Percentiles rank a stretch among this genome's conserved stretches.
phyloP scores from a whole-genome alignment of 768 basidiomycete genomes.

The Glaciozyma martinii region DNA sequence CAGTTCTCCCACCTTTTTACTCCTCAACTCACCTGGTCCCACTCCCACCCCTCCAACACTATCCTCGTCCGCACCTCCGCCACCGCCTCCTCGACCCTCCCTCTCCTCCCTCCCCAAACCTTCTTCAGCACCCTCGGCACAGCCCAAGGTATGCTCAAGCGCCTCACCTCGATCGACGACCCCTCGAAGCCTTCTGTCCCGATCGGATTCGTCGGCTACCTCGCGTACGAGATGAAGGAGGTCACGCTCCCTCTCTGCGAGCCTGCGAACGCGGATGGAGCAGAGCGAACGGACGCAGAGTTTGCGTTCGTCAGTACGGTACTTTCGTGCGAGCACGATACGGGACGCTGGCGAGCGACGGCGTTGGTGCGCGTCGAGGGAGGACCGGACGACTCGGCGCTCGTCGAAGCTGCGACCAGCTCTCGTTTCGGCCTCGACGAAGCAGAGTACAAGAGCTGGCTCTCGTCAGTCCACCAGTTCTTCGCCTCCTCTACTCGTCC shows the following conservation, averaged over 20 bases:
- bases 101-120: neutral
- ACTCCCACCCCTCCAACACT: constrained; percentile 1
- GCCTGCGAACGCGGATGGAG: neutral
- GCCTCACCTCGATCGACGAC: neutral
- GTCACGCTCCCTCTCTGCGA: constrained; percentile 11
- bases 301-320: constrained; percentile 18
- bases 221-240: constrained; percentile 28
- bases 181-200: neutral
- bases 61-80: neutral
- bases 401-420: neutral
- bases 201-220: constrained; percentile 26
- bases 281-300: neutral
- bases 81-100: neutral
- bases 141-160: constrained; percentile 2
- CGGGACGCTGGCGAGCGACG: constrained; percentile 10
- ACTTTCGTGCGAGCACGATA: constrained; percentile 15
- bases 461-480: neutral
- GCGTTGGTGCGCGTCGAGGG: constrained; percentile 9
- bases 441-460: constrained; percentile 2
- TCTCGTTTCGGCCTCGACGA: neutral
- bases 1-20: constrained; percentile 16
- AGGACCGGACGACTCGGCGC: neutral
- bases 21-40: constrained; percentile 13
- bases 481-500: neutral
- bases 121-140: constrained; percentile 1